Evolutionary conservation across 352 stramenopile genomes (phyloP).

Genomic region (Achlya hypogyna): DNA sequence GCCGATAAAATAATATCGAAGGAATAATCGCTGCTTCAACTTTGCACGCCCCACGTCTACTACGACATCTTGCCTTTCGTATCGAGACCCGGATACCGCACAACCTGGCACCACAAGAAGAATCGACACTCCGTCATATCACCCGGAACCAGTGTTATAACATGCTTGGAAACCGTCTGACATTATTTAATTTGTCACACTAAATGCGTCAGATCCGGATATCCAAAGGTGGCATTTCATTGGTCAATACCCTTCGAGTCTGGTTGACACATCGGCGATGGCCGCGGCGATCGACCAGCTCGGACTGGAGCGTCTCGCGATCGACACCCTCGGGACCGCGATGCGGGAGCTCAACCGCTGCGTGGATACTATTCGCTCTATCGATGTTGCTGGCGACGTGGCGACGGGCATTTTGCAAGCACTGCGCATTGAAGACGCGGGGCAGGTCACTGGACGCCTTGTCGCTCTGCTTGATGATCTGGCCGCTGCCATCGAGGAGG

Average conservation of each 20-base stretch:
- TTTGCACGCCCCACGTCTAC: neutral
- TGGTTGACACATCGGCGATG: neutral
- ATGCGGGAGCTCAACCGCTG: conserved; percentile 1
- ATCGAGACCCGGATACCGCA: neutral
- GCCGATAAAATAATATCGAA: too few relatives aligned
- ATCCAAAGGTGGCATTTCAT: neutral
- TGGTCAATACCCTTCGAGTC: neutral
- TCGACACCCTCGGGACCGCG: neutral
- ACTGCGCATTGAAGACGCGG: neutral
- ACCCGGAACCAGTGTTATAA: too few relatives aligned
- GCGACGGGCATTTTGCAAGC: neutral
- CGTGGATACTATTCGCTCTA: neutral
- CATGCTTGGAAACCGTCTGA: too few relatives aligned
- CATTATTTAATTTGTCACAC: too few relatives aligned
- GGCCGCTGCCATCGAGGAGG: conserved; percentile 3
- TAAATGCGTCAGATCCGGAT: neutral
- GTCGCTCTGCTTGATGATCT: conserved; percentile 1
- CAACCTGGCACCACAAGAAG: neutral
- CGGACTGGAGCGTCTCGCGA: conserved; percentile 3
- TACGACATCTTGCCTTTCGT: neutral
- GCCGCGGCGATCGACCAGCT: neutral
- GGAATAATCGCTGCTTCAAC: too few relatives aligned
- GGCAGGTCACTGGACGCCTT: neutral
- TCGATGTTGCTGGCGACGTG: neutral
- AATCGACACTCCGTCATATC: neutral